Percentiles rank a stretch among this genome's conserved stretches.
These are phyloP conservation scores for Dryas integrifolia DNA, from an alignment of 331 rosid species.

Conservation along the genomic window DNA sequence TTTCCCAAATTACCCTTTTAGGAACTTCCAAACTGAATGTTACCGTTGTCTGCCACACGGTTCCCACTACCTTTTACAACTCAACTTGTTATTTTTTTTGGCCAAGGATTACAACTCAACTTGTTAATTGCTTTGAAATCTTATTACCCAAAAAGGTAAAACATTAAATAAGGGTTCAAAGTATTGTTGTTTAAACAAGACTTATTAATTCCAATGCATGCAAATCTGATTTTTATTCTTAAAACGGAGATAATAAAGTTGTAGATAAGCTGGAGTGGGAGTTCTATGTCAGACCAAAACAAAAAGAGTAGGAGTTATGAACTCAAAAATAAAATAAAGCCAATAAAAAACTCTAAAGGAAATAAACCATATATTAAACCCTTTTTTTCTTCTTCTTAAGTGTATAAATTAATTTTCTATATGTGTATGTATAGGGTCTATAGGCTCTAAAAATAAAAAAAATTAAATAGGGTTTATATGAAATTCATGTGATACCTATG, in stretches of 20 bases:
- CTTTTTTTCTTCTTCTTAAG: too few relatives aligned
- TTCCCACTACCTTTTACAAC: conserved; percentile 26
- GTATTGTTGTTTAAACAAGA: background rate
- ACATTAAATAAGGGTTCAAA: conserved; percentile 7
- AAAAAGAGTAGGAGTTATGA: background rate
- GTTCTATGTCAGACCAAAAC: background rate
- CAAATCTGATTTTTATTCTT: conserved; percentile 4
- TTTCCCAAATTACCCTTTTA: conserved; percentile 52
- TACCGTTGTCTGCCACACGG: conserved; percentile 66
- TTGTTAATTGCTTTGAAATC: conserved; percentile 9
- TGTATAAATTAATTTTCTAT: too few relatives aligned
- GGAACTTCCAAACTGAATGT: conserved; percentile 61
- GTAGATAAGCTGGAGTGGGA: background rate
- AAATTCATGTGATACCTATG: background rate
- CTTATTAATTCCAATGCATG: background rate
- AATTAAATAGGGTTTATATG: background rate
- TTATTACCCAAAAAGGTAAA: conserved; percentile 8
- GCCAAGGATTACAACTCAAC: background rate
- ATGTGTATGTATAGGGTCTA: too few relatives aligned
- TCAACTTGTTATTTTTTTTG: too few relatives aligned
- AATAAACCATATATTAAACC: too few relatives aligned
- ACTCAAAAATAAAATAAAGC: too few relatives aligned
- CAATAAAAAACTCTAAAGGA: too few relatives aligned
- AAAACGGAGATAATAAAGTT: background rate
- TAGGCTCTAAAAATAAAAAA: too few relatives aligned